These are phyloP conservation scores for Cyberlindnera japonica DNA, from an alignment of 805 yeast genomes.

Conservation along the genomic window DNA sequence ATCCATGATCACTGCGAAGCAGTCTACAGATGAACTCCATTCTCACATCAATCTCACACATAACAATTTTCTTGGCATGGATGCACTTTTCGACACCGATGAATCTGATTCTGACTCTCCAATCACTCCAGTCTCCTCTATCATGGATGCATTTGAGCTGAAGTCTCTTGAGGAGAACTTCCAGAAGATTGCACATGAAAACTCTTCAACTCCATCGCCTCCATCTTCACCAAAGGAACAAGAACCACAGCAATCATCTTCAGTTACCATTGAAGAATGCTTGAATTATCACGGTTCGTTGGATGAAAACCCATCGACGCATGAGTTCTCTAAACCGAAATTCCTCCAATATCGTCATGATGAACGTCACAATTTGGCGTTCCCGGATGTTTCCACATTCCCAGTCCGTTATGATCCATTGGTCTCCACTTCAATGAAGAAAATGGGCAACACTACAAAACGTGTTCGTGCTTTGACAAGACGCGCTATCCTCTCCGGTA, in stretches of 20 bases:
- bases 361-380: constrained; percentile 29
- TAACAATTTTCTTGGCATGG: constrained; percentile 10
- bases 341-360: constrained; percentile 28
- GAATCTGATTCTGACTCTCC: constrained; percentile 20
- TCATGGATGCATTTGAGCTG: constrained; percentile 19
- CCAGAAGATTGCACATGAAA: constrained; percentile 26
- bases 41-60: constrained; percentile 13
- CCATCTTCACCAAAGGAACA: constrained; percentile 8
- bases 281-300: constrained; percentile 11
- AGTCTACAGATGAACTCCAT: constrained; percentile 16
- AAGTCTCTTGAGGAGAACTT: constrained; percentile 28
- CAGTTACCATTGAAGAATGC: constrained; percentile 20
- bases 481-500: constrained; percentile 29
- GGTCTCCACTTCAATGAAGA: constrained; percentile 5
- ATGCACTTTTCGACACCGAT: constrained; percentile 18
- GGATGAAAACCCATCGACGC: constrained; percentile 2
- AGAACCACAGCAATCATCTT: background rate
- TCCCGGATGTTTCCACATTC: constrained; percentile 29
- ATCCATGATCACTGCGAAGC: too few species aligned
- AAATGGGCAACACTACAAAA: constrained; percentile 3
- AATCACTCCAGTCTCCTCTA: constrained; percentile 13
- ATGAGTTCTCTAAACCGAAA: constrained; percentile 14
- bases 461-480: constrained; percentile 27
- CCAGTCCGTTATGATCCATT: constrained; percentile 28
- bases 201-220: constrained; percentile 4